These are phyloP conservation scores for Colletotrichum nymphaeae DNA, from an alignment of 2,329 filamentous ascomycete genomes.

Conservation along the genomic window DNA sequence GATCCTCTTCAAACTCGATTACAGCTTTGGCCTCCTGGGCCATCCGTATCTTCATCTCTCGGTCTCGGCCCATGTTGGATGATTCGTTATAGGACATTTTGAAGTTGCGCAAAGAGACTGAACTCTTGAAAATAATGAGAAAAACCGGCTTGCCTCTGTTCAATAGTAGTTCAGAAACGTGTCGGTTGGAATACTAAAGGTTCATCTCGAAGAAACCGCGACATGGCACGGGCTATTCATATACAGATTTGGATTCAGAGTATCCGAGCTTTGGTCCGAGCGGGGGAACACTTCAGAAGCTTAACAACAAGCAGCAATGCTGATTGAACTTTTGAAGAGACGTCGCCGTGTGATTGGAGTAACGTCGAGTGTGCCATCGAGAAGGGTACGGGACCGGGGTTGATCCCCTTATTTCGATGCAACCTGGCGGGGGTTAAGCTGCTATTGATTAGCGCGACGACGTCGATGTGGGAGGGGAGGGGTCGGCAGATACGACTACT, in stretches of 20 bases:
- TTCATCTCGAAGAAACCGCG: not conserved
- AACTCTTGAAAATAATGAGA: not conserved
- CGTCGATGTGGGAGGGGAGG: not conserved
- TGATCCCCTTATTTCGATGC: not conserved
- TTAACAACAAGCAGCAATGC: not conserved
- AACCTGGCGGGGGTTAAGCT: constrained; percentile 19
- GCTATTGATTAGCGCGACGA: constrained; percentile 1
- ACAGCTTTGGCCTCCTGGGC: constrained; percentile 28
- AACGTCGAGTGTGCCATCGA: not conserved
- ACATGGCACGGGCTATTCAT: constrained; percentile 13
- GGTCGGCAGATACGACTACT: constrained; percentile 18
- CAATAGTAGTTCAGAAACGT: not conserved
- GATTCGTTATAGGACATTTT: constrained; percentile 21
- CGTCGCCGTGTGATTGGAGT: constrained; percentile 1
- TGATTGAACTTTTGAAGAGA: not conserved
- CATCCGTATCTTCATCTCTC: constrained; percentile 41
- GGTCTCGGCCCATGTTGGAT: constrained; percentile 17
- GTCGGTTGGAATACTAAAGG: not conserved
- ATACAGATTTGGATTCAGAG: constrained; percentile 8
- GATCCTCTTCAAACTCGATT: constrained; percentile 35
- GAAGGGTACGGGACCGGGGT: not conserved
- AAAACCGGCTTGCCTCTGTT: not conserved
- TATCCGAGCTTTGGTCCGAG: constrained; percentile 3
- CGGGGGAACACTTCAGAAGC: not conserved
- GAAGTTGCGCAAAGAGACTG: not conserved